A percentile compares a stretch with the other conserved stretches of the same genome.
phyloP scores from a whole-genome alignment of 2,329 filamentous ascomycete species.

The Pochonia chlamydosporia region DNA sequence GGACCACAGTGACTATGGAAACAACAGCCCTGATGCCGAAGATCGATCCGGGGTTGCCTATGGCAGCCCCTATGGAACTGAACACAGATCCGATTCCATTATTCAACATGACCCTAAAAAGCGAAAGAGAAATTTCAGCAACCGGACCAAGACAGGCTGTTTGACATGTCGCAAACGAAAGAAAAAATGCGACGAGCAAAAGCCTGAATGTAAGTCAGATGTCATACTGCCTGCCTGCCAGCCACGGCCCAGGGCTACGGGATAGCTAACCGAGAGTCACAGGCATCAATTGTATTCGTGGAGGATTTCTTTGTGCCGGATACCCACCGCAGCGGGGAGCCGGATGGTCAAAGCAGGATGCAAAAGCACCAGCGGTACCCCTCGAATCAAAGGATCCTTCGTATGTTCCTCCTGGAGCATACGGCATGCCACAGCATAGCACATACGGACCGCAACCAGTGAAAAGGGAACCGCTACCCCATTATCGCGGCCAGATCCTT shows the following conservation, averaged over 20 bases:
- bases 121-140: conserved; percentile 79
- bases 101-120: conserved; percentile 61
- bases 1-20: conserved; percentile 44
- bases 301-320: conserved; percentile 85
- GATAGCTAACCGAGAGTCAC: background rate
- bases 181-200: conserved; percentile 96
- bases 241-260: background rate
- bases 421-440: conserved; percentile 51
- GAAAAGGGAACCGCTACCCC: conserved; percentile 52
- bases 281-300: conserved; percentile 87
- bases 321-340: conserved; percentile 76
- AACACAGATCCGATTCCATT: conserved; percentile 41
- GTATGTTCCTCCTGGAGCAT: conserved; percentile 56
- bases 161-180: conserved; percentile 87
- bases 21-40: conserved; percentile 50
- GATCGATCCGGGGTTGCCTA: conserved; percentile 38
- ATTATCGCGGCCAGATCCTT: conserved; percentile 55
- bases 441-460: conserved; percentile 30
- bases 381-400: conserved; percentile 77
- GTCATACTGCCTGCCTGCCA: no score
- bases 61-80: conserved; percentile 37
- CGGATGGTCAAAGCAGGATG: conserved; percentile 69
- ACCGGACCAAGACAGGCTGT: conserved; percentile 92
- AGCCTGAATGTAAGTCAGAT: conserved; percentile 78
- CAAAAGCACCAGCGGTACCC: conserved; percentile 61